Percentiles rank a stretch among this genome's conserved stretches.
phyloP scores from a whole-genome alignment of 1,139 yeast species.

The Yarrowia galli region DNA sequence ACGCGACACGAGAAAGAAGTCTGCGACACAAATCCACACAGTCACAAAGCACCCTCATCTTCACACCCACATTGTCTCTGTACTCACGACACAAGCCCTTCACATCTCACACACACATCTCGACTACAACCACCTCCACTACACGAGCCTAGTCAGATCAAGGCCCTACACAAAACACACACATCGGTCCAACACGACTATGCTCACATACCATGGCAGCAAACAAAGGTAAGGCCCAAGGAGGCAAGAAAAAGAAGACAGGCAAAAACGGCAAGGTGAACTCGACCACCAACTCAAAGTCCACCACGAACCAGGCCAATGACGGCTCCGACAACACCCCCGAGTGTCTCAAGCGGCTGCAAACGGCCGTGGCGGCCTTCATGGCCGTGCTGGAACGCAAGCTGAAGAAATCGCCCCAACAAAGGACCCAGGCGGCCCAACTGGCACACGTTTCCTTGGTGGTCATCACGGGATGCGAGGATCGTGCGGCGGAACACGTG shows the following conservation, averaged over 20 bases:
- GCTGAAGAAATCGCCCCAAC: not conserved
- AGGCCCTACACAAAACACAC: not conserved
- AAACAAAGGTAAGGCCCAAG: slow-evolving; percentile 34
- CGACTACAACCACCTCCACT: not conserved
- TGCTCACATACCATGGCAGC: slow-evolving; percentile 36
- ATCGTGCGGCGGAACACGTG: not conserved
- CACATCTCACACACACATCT: not conserved
- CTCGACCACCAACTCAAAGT: not conserved
- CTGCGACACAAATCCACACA: not conserved
- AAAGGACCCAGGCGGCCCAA: not conserved
- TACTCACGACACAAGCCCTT: not conserved
- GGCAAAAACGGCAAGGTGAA: slow-evolving; percentile 9
- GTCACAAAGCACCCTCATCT: not conserved
- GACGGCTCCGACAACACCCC: not conserved
- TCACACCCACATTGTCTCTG: not conserved
- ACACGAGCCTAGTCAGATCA: slow-evolving; percentile 16
- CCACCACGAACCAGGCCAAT: not conserved
- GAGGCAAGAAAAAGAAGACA: slow-evolving; percentile 32
- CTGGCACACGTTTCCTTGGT: not conserved
- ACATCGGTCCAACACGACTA: slow-evolving; percentile 8
- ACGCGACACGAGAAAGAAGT: not conserved
- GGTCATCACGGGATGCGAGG: not conserved
- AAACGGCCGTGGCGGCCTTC: not conserved
- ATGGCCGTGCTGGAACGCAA: not conserved
- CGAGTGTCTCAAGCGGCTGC: not conserved